Conservation (phyloP, 139 green algal genomes). For the Chlorella sorokiniana region DNA sequence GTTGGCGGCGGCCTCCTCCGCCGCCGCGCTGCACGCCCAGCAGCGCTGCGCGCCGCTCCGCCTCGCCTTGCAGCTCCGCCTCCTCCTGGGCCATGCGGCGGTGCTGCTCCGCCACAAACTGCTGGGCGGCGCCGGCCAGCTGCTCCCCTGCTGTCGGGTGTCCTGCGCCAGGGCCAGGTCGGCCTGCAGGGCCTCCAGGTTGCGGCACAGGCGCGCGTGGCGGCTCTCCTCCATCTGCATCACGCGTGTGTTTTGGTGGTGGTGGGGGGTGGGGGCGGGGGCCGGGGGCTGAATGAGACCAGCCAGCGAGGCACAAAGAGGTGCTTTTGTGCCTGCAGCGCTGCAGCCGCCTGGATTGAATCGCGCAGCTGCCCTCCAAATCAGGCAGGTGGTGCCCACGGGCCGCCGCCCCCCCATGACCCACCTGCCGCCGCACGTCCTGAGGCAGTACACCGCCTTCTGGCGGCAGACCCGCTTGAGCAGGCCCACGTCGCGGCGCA, state of each 20-base stretch:
- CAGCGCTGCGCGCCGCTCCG: slow-evolving; percentile 10
- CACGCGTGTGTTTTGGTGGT: no score
- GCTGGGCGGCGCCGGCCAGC: slow-evolving; percentile 12
- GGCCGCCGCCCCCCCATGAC: not conserved
- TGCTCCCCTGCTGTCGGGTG: not conserved
- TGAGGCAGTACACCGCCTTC: slow-evolving; percentile 45
- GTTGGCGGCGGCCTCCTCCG: slow-evolving; percentile 18
- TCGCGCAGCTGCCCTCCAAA: no score
- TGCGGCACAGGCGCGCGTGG: slow-evolving; percentile 9
- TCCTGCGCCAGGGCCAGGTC: slow-evolving; percentile 30
- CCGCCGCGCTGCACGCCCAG: not conserved
- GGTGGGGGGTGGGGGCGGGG: no score
- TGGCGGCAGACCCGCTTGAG: slow-evolving; percentile 73
- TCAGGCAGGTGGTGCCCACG: no score
- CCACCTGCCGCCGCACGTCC: slow-evolving; percentile 31
- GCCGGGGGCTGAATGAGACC: no score
- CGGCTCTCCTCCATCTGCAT: slow-evolving; percentile 47
- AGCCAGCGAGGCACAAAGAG: no score
- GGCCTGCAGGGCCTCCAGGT: slow-evolving; percentile 34
- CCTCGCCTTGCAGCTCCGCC: slow-evolving; percentile 1
- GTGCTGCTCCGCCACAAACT: slow-evolving; percentile 25
- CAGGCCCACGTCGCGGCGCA: slow-evolving; percentile 56
- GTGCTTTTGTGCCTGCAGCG: no score
- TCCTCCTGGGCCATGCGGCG: slow-evolving; percentile 23
- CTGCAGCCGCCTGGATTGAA: no score